Conservation (phyloP, 2,329 filamentous ascomycete genomes). For the Phaeosphaeria sp. region DNA sequence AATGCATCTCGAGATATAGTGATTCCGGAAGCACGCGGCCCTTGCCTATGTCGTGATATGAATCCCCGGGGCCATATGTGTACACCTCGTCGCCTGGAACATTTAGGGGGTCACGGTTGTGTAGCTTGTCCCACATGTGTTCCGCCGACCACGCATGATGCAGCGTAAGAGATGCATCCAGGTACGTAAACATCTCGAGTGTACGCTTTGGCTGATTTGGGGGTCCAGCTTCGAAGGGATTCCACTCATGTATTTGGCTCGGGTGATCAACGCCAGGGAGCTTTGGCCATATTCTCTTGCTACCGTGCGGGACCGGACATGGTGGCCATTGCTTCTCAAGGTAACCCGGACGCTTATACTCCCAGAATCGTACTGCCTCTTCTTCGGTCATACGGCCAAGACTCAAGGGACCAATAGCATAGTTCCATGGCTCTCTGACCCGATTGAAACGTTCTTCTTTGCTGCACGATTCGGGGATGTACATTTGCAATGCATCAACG, state of each 20-base stretch:
- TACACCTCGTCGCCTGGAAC: conserved; percentile 11
- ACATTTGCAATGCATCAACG: conserved; percentile 31
- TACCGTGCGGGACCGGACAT: not conserved
- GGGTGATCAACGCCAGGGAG: conserved; percentile 25
- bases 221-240: conserved; percentile 21
- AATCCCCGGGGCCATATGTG: conserved; percentile 16
- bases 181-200: conserved; percentile 26
- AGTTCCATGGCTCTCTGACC: conserved; percentile 30
- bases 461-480: conserved; percentile 18
- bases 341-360: not conserved
- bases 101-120: not conserved
- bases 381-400: conserved; percentile 28
- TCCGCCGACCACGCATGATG: not conserved
- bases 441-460: conserved; percentile 20
- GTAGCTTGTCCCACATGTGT: not conserved
- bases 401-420: conserved; percentile 38
- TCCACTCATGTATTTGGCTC: conserved; percentile 31
- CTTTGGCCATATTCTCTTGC: conserved; percentile 13
- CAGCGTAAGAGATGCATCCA: conserved; percentile 26
- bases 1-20: conserved; percentile 38
- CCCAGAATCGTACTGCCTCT: conserved; percentile 44
- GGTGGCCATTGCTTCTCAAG: conserved; percentile 3
- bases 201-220: conserved; percentile 13
- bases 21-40: conserved; percentile 43
- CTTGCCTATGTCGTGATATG: conserved; percentile 30